Base-by-base conservation (phyloP, 2,329 filamentous ascomycete genomes). In the Blastomyces percursus region DNA sequence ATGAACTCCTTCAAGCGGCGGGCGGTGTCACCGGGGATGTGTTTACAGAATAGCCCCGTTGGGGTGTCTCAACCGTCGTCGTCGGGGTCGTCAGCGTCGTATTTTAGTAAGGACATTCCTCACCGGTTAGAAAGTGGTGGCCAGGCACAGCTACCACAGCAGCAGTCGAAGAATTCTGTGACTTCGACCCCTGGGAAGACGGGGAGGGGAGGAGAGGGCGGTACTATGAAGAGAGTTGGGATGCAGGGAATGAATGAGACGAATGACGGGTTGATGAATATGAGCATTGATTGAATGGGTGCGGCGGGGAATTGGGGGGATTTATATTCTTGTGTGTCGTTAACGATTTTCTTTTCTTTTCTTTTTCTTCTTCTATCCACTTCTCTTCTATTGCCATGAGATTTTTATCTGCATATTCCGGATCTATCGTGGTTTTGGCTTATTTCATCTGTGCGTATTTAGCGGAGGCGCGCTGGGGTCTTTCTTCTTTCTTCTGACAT, bases 161-260 rank as follows among this genome's bases (percentile, higher is more conserved):
- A 63, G 16, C 38, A 64, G 30, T 60, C 64, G 42, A 83, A 82
- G 24, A 50, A 21, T 27, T 21, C 48, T 42, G 81, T 85, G 5
- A 87, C 84, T 66, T 32, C 19, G 30, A 24, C 54, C 16, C 70
- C 51, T 35, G 51, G 51, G 19, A 54, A 52, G 50, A 24, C 3
- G 21, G 35, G 21, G 16, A 30, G 38, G 3, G 38, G 38, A 24
- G 54, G 24, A 58, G 11, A 61, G 59, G 35, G n/a, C 60, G 30
- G 59, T 51, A 40, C 40, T 42, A 40, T 51, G 27, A 14, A 87
- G 80, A 66, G 90, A 42, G 81, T 96, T 16, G 91, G 91, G 9
- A 82, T 95, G 68, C 92, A 96, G 75, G 91, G 92, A 0, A 96
- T 97, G 92, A 88, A 85, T 21, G 93, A 96, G 75, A 93, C 93